Base-by-base conservation (phyloP, 495 filamentous ascomycete species). In the Cercophora scortea region DNA sequence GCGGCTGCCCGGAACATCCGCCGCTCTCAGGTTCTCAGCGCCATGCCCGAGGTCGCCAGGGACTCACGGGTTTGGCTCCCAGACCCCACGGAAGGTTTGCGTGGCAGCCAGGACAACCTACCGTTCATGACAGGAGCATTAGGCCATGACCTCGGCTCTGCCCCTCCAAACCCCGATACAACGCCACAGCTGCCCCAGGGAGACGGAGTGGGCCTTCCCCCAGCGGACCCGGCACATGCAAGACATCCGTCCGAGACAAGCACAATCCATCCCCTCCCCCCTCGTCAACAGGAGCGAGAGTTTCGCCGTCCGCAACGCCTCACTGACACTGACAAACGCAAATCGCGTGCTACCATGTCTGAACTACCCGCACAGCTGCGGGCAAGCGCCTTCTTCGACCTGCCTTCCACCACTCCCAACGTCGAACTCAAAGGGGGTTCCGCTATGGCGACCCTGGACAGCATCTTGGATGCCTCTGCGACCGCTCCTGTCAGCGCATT, bases 391-490 rank as follows among this genome's bases (percentile, higher is more conserved):
- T 98, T 89, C 64, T 97, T 98, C 59, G 89, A 96, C 46, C 71
- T 84, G 13, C 87, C 85, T 9, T 65, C 76, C 10, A 55, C 76
- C 18, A 57, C 75, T 4, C 72, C 76, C 9, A 63, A 63, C 18
- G 64, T 95, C 16, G 78, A 90, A 54, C 68, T 91, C 25, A 89
- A 86, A 64, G 80, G 83, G 39, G 80, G 85, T 11, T 95, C 91
- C 44, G 89, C 91, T 13, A 89, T 90, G 56, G 85, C 80, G 35
- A 96, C 92, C 0, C 75, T 98, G 8, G 93, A 98, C 51, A 93
- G 84, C 60, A 93, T 98, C 42, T 77, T 98, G 9, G 89, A 96
- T 67, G 93, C 93, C n/a, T 95, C 93, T 5, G 88, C 90, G 3
- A 78, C 78, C 53, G 93, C 94, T 2, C 93, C 93, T n/a, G 89